phyloP scores from a whole-genome alignment of 2,329 filamentous ascomycete genomes.

The Verticillium longisporum region DNA sequence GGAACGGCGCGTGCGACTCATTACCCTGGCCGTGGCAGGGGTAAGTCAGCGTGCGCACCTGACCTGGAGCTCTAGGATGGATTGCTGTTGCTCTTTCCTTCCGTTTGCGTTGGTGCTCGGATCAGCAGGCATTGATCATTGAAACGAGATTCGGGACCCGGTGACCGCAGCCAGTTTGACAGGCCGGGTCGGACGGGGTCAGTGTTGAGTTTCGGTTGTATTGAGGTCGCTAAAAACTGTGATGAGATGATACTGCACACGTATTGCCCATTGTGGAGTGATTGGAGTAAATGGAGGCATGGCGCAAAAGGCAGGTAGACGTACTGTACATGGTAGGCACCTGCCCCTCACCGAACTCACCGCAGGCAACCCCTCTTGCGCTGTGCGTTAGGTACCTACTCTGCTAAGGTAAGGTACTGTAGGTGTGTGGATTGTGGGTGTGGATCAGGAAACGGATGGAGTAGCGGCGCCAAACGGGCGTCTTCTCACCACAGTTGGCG shows the following conservation, averaged over 20 bases:
- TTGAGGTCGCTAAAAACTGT: background rate
- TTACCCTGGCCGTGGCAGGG: background rate
- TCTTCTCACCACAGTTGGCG: background rate
- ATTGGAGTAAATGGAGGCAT: background rate
- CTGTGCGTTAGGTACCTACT: background rate
- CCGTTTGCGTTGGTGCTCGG: background rate
- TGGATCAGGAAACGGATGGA: background rate
- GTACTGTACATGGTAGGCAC: background rate
- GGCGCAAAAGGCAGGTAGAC: background rate
- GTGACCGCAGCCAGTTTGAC: background rate
- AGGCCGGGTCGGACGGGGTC: background rate
- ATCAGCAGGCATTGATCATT: background rate
- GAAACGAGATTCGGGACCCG: background rate
- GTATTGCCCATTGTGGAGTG: background rate
- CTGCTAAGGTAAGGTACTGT: too few relatives aligned
- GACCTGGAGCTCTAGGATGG: background rate
- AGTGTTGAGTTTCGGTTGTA: background rate
- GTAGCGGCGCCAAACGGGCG: background rate
- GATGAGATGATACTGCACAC: background rate
- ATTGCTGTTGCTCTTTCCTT: background rate
- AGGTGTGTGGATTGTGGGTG: too few relatives aligned
- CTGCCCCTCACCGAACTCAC: background rate
- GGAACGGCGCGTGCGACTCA: background rate
- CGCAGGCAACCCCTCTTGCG: background rate
- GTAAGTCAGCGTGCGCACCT: background rate